Percentiles rank a stretch among this genome's conserved stretches.
phyloP scores from a whole-genome alignment of 495 filamentous ascomycete genomes.

The Daldinia concentrica region DNA sequence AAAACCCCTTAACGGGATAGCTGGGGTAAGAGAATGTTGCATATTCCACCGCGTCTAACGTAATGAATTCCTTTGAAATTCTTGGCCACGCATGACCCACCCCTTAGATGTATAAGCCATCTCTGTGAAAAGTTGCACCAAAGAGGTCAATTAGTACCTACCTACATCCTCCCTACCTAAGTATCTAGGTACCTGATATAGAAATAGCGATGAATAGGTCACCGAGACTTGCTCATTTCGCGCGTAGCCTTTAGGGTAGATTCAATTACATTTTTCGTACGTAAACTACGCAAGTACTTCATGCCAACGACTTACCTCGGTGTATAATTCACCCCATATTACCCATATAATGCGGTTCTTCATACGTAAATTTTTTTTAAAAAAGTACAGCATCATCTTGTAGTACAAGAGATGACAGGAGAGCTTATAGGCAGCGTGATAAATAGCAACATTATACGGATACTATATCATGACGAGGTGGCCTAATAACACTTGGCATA shows the following conservation, averaged over 20 bases:
- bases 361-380: too few species aligned
- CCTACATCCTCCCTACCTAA: too few species aligned
- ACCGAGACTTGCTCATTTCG: too few species aligned
- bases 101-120: too few species aligned
- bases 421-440: too few species aligned
- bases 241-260: background rate
- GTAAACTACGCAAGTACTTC: background rate
- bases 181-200: too few species aligned
- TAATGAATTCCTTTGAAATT: background rate
- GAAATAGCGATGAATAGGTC: too few species aligned
- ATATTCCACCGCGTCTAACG: background rate
- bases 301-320: background rate
- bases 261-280: background rate
- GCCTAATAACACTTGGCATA: too few species aligned
- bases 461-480: too few species aligned
- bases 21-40: background rate
- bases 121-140: too few species aligned
- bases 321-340: background rate
- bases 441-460: too few species aligned
- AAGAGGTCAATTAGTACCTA: background rate
- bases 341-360: background rate
- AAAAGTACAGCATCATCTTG: background rate
- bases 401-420: background rate
- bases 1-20: background rate
- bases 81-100: background rate